Base-by-base conservation (phyloP, 768 basidiomycete genomes). In the Pleurotus tuber-regium region DNA sequence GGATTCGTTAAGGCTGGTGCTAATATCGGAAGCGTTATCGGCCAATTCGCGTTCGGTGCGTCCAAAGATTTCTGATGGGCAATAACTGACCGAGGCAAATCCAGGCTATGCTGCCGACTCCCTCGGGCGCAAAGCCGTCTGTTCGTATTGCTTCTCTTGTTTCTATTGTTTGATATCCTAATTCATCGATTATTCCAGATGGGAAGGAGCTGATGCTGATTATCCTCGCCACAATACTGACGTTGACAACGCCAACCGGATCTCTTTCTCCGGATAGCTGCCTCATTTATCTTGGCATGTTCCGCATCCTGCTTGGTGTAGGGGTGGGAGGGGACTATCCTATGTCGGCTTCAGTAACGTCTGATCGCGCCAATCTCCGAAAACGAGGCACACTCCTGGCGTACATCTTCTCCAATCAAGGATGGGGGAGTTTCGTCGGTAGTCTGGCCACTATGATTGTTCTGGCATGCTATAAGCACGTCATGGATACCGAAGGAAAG, bases 321-420 rank as follows among this genome's bases (percentile, higher is more conserved):
- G 89, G 89, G 19, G 82, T 91, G 0, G 89, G 87, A 12, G 89
- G 86, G 2, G 89, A 89, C 63, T 89, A 89, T 60, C 86, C 87
- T 1, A 85, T 89, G 86, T 82, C 78, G 9, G 86, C 87, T 0
- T 79, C 79, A 7, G 71, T 89, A 51, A 79, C 85, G 9, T 79
- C 79, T 5, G 88, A 91, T 58, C 76, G 86, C 9, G 75, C 87
- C 4, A 78, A 78, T 55, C 61, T 89, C 31, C 72, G 79, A 25
- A 82, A 86, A 41, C 78, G 86, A n/a, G 89, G 89, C 0, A 84
- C 84, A 0, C 75, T 90, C 67, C 75, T 92, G n/a, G 74, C 83
- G n/a, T 88, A 86, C 60, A 86, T 88, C 57, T 90, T 89, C 58
- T 75, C 85, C 1, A 85, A 83, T 63, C 84, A 89, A 64, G 89